Evolutionary conservation across 164 flowering plant genomes (phyloP), one percentile per base, ranked within the genome.

Genomic region (Berberis vulgaris): DNA sequence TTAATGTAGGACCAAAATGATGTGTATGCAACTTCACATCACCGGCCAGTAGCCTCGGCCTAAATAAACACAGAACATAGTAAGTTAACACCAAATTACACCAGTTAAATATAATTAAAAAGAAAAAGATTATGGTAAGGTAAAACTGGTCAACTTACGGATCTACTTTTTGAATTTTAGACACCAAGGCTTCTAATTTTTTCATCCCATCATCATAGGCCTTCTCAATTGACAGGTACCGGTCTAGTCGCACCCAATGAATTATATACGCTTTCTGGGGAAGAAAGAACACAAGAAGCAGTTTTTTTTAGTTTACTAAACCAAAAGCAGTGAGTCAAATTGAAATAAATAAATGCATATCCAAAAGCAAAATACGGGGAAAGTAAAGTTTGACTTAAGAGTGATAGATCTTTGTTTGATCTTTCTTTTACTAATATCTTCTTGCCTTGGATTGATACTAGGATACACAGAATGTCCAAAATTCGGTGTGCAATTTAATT

Each of bases 241-340:
- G 81, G 70, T 89, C 96, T 54, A 91, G 61, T 56, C 74, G 83
- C 72, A 91, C 97, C 97, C 96, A 94, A 65, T 94, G 96, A 70
- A 91, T 89, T 64, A 85, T 82, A 79, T 72, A 83, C 26, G 83
- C 96, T 91, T 81, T 88, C 97, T 93, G 82, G 62, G 68, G 60
- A 13, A 65, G 40, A 65, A 38, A 12, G 49, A 57, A 45, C 26
- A 26, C 26, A 26, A 26, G 26, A 26, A 26, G 26, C 26, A 26
- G 26, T 26, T 26, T 26, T 26, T 26, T 26, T 26, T 26, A 26
- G 26, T 26, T 26, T 26, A 26, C 26, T 26, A 26, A 26, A 26
- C 26, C 26, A 26, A 26, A 26, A 26, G 26, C 26, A 26, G 26
- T 26, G 26, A 26, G 26, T 26, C 26, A 26, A 26, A 26, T 26